Evolutionary conservation across 805 yeast genomes (phyloP).

Genomic region (Hanseniaspora meyeri): DNA sequence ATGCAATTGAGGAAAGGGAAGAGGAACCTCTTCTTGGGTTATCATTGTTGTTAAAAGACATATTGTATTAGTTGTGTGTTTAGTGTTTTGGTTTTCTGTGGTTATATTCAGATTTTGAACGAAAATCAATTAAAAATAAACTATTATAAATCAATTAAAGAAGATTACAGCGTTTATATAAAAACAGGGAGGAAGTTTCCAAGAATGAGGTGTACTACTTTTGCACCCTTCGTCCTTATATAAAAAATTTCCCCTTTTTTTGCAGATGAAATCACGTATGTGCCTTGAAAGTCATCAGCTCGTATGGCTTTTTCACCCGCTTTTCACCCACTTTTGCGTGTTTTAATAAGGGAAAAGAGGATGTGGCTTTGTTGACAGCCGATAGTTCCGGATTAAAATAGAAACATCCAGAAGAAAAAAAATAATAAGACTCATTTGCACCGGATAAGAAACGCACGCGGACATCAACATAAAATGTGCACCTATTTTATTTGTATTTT

Average conservation of each 20-base stretch:
- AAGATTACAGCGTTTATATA: not conserved
- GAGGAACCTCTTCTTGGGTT: conserved; percentile 10
- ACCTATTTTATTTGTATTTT: no score
- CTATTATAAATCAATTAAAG: no score
- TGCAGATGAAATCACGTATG: not conserved
- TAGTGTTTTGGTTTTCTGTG: not conserved
- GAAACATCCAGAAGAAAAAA: no score
- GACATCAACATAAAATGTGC: not conserved
- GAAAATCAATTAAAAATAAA: not conserved
- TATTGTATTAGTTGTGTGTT: not conserved
- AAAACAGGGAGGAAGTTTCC: not conserved
- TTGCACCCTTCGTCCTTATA: not conserved
- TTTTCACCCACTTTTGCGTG: not conserved
- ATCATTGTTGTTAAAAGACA: not conserved
- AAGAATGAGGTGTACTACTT: not conserved
- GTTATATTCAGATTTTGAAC: not conserved
- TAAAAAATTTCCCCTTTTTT: not conserved
- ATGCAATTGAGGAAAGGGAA: conserved; percentile 3
- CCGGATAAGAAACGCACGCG: not conserved
- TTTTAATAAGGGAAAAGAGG: not conserved
- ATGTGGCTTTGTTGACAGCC: not conserved
- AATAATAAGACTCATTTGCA: not conserved
- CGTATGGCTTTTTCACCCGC: not conserved
- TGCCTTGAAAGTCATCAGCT: not conserved
- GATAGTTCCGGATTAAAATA: not conserved